A percentile compares a stretch with the other conserved stretches of the same genome.
phyloP scores from a whole-genome alignment of 2,329 filamentous ascomycete genomes.

The Xylaria sp. region DNA sequence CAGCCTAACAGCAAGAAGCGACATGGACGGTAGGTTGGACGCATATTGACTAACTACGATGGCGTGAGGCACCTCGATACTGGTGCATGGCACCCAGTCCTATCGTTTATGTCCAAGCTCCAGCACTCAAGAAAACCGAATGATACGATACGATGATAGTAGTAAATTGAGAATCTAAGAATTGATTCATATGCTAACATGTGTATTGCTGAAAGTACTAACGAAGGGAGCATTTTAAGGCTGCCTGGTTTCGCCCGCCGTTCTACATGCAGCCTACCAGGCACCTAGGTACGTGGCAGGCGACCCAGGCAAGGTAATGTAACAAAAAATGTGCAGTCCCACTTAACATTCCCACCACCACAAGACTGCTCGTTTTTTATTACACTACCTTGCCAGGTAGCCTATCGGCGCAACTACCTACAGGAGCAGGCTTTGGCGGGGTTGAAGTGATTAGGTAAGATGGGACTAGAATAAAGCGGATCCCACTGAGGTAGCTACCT shows the following conservation, averaged over 20 bases:
- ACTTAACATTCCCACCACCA: no score
- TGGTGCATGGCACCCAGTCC: constrained; percentile 17
- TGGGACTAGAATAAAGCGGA: background rate
- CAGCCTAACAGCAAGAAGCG: constrained; percentile 21
- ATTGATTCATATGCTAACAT: background rate
- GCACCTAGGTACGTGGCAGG: background rate
- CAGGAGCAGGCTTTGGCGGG: background rate
- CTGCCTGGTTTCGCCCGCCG: background rate
- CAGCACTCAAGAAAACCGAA: background rate
- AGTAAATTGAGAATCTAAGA: no score
- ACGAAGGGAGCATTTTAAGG: background rate
- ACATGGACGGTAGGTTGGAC: constrained; percentile 7
- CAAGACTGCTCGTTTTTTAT: no score
- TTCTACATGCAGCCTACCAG: no score
- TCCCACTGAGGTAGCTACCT: no score
- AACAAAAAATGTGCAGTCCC: no score
- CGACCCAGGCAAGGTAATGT: no score
- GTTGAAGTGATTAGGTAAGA: background rate
- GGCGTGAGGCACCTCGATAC: background rate
- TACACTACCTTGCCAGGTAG: no score
- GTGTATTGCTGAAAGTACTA: background rate
- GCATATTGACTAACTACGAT: constrained; percentile 30
- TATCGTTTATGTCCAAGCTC: background rate
- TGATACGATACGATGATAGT: background rate
- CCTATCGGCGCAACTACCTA: background rate